Evolutionary conservation across 192 early-diverging fungal genomes (phyloP), one percentile per base, ranked within the genome.

Genomic region (Entomortierella parvispora): DNA sequence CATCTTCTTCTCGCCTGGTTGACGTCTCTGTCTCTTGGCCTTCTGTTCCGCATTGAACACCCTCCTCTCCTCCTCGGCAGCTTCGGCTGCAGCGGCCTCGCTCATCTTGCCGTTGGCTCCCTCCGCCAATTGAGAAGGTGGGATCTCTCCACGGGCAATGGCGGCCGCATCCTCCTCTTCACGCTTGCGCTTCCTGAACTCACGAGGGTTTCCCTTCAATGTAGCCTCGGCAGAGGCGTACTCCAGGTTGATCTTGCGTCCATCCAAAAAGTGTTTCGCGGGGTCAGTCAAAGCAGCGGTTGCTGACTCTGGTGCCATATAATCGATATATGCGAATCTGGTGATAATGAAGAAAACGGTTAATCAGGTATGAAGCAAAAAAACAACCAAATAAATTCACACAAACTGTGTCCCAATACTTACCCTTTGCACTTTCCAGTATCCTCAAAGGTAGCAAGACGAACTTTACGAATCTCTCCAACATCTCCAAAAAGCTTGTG

Each of bases 341-440:
- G 9, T 18, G 11, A 42, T 25, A 34, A 45, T 14, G 18, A 7
- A 60, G 9, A 5, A 9, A 47, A 2, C 12, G 40, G 8, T 2
- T 23, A 18, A 65, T 9, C n/a, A n/a, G 28, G 28, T 44, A 50
- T 31, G 29, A 26, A 56, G n/a, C n/a, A 47, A 43, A 53, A 45
- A 63, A 59, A 22, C 17, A 59, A 45, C 44, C 48, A 50, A 48
- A 65, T 8, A 63, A 29, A 34, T 34, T 65, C 23, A 31, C 18
- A 23, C 15, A 10, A 11, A 56, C 20, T 58, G 44, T 5, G 32
- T 26, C 34, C 33, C 29, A 18, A 7, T 28, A 6, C 58, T 77
- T 82, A 87, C 86, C 91, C 91, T 81, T 91, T 91, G 84, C 89
- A 91, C 68, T 91, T 92, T 63, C 89, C 88, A 48, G 84, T 84